Conservation (phyloP, 306 rosid species). For the Sesbania bispinosa region DNA sequence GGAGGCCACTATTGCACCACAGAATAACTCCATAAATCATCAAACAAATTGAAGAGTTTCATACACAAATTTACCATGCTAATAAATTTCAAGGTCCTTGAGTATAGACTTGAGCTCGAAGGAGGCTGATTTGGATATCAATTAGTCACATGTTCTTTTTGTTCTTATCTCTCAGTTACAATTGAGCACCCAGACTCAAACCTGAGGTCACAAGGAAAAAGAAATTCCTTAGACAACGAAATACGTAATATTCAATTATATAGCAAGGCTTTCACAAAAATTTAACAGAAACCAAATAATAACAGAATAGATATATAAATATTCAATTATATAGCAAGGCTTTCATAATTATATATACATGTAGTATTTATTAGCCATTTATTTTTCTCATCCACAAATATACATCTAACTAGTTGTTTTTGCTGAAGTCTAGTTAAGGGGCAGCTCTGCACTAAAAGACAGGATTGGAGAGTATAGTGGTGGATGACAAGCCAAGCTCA, state of each 20-base stretch:
- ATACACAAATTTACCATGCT: conserved; percentile 10
- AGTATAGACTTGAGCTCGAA: neutral
- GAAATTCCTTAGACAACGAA: conserved; percentile 2
- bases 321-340: too few relatives aligned
- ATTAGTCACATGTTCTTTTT: neutral
- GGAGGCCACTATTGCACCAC: neutral
- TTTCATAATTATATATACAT: too few relatives aligned
- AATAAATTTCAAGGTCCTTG: conserved; percentile 5
- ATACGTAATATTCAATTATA: neutral
- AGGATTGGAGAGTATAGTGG: too few relatives aligned
- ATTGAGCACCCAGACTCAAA: neutral
- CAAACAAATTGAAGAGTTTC: conserved; percentile 13
- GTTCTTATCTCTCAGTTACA: neutral
- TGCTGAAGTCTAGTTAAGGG: too few relatives aligned
- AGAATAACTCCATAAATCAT: conserved; percentile 23
- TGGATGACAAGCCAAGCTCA: too few relatives aligned
- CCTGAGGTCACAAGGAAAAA: conserved; percentile 9
- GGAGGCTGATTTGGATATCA: neutral
- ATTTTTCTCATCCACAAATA: too few relatives aligned
- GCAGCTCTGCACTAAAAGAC: too few relatives aligned
- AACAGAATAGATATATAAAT: neutral
- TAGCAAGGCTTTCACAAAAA: neutral
- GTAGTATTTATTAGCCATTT: too few relatives aligned
- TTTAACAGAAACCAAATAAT: too few relatives aligned
- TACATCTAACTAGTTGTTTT: too few relatives aligned